Percentiles rank a stretch among this genome's conserved stretches.
phyloP scores from a whole-genome alignment of 495 filamentous ascomycete species.

The Acidiella bohemica region DNA sequence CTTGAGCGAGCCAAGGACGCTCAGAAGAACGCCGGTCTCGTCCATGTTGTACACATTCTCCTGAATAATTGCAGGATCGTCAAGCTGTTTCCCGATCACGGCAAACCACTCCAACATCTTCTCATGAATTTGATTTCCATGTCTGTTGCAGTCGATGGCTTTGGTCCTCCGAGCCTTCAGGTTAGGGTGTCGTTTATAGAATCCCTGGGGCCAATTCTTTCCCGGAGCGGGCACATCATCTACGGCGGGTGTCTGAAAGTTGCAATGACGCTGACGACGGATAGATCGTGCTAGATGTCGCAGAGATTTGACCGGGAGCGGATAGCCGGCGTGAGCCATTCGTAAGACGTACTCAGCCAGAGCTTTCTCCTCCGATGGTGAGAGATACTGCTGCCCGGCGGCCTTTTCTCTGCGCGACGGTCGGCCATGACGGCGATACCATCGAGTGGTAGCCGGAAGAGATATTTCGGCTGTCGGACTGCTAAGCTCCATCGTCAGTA shows the following conservation, averaged over 20 bases:
- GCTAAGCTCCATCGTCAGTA: too few species aligned
- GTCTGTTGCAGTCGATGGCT: constrained; percentile 23
- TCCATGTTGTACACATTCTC: constrained; percentile 11
- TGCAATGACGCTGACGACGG: background rate
- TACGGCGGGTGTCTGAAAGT: too few species aligned
- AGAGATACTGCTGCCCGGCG: constrained; percentile 22
- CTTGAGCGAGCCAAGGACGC: constrained; percentile 1
- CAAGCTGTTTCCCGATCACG: constrained; percentile 2
- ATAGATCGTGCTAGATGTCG: background rate
- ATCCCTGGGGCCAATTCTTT: constrained; percentile 21
- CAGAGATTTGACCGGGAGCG: constrained; percentile 25
- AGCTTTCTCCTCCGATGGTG: constrained; percentile 23
- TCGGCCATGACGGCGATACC: too few species aligned
- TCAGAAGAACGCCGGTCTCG: constrained; percentile 3
- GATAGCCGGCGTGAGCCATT: constrained; percentile 23
- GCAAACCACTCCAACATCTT: constrained; percentile 21
- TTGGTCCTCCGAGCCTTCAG: constrained; percentile 19
- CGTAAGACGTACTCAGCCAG: constrained; percentile 24
- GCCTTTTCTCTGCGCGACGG: too few species aligned
- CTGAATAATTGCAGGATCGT: constrained; percentile 2
- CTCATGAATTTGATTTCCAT: constrained; percentile 27
- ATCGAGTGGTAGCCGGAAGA: too few species aligned
- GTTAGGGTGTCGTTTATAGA: constrained; percentile 15
- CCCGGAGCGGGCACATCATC: constrained; percentile 8
- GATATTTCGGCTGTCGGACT: too few species aligned